Base-by-base conservation (phyloP, 345 rosid genomes). In the Eucalyptus sp. region DNA sequence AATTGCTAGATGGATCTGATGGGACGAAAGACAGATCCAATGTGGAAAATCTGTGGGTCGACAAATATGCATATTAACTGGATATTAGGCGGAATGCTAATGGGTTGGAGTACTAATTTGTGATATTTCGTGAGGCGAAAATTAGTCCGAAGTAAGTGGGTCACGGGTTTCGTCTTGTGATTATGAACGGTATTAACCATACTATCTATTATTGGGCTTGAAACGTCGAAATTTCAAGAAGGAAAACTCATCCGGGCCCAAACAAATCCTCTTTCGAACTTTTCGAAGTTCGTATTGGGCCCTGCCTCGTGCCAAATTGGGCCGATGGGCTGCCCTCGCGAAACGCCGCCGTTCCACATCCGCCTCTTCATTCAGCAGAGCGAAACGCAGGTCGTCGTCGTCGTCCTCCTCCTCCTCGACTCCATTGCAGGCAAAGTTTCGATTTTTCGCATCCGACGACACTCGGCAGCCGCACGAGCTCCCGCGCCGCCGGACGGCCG, bases 11-110 rank as follows among this genome's bases (percentile, higher is more conserved):
- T 10, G 0, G 1, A 68, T 68, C 7, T 2, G 1, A 33, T 4
- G 0, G 18, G 1, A 10, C 13, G 1, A 68, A 17, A 1, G 44
- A 33, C 2, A 9, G 1, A 33, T 68, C 5, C 7, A 4, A 9
- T 7, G 1, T 4, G 43, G 76, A 68, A 68, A 68, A 68, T 68
- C 44, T 68, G 13, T 3, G 44, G 5, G 80, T 7, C 2, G 43
- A 33, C 43, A 14, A 14, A 15, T 68, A 4, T 68, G 43, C 20
- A 68, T 68, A 16, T 68, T 31, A 31, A 31, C 4, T 0, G 1
- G 80, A 3, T 8, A 31, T 17, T 68, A 5, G 24, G 0, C 24
- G 24, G 43, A 68, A 16, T 33, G 43, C 43, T 17, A 31, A 68
- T 37, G 48, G 1, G 4, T 11, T 0, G 7, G 4, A 5, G 12